A percentile compares a stretch with the other conserved stretches of the same genome.
These are phyloP conservation scores for Suillus clintonianus DNA, from an alignment of 768 basidiomycete genomes.

Conservation along the genomic window DNA sequence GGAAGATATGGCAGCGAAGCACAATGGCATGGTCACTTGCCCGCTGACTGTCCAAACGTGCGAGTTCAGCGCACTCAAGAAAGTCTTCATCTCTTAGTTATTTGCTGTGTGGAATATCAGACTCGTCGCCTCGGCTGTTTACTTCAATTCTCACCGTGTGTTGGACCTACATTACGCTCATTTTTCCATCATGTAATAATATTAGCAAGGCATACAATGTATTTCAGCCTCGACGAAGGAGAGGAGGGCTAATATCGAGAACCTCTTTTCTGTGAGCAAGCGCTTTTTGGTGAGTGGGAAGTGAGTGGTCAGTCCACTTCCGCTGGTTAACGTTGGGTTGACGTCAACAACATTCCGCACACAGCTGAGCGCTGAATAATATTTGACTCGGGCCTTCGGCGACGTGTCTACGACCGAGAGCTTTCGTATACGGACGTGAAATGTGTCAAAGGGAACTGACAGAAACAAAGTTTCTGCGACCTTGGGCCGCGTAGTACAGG, in stretches of 20 bases:
- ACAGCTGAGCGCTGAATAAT: not conserved
- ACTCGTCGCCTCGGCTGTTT: not conserved
- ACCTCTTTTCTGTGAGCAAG: not conserved
- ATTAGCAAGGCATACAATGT: not conserved
- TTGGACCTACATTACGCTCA: not conserved
- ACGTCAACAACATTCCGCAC: too few species aligned
- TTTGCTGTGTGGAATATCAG: not conserved
- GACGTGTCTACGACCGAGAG: not conserved
- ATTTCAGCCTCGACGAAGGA: not conserved
- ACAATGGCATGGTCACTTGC: conserved; percentile 80
- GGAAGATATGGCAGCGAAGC: conserved; percentile 83
- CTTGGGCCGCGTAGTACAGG: not conserved
- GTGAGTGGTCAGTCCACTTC: not conserved
- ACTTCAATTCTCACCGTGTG: not conserved
- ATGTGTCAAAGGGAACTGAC: not conserved
- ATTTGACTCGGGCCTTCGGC: not conserved
- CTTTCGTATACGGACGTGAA: not conserved
- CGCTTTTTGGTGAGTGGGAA: not conserved
- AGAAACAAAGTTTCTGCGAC: not conserved
- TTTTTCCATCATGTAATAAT: conserved; percentile 7
- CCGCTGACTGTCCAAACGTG: conserved; percentile 71
- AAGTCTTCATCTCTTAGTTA: conserved; percentile 85
- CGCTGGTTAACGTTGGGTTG: not conserved
- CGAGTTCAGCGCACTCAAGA: conserved; percentile 66
- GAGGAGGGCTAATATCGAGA: not conserved